These are phyloP conservation scores for Aspergillus felis DNA, from an alignment of 2,329 filamentous ascomycete species.

Conservation along the genomic window DNA sequence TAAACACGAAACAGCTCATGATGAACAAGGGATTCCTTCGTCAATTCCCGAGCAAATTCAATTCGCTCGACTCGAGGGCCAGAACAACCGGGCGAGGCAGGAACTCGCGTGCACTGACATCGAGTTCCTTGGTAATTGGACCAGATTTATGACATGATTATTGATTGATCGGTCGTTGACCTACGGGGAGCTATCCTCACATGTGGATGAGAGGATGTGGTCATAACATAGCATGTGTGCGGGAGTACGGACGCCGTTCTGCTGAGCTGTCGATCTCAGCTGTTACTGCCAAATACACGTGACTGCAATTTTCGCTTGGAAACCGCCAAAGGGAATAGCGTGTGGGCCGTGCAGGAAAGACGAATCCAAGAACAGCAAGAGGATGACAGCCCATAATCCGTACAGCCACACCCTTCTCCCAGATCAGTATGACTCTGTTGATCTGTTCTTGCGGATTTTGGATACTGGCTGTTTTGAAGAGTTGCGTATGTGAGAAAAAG, in stretches of 20 bases:
- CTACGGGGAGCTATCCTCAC: not conserved
- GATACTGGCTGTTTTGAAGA: not conserved
- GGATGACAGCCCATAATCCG: not conserved
- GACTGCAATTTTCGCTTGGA: constrained; percentile 13
- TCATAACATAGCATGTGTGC: not conserved
- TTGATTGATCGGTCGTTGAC: not conserved
- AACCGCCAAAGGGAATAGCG: constrained; percentile 8
- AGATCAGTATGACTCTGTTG: not conserved
- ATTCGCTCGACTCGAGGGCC: not conserved
- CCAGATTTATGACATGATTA: not conserved
- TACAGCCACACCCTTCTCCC: not conserved
- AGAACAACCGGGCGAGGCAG: not conserved
- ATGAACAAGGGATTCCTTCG: not conserved
- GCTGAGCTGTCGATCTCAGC: not conserved
- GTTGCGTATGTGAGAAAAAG: too few species aligned
- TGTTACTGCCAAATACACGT: constrained; percentile 2
- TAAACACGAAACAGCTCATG: not conserved
- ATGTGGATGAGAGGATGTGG: not conserved
- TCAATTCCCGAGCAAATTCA: not conserved
- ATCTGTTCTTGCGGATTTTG: not conserved
- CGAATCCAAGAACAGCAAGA: constrained; percentile 9
- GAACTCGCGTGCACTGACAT: not conserved
- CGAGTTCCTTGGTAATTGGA: not conserved
- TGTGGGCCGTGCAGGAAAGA: constrained; percentile 12
- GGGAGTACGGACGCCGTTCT: too few species aligned